Conservation (phyloP, 371 early-diverging fungal genomes). For the Apophysomyces elegans region DNA sequence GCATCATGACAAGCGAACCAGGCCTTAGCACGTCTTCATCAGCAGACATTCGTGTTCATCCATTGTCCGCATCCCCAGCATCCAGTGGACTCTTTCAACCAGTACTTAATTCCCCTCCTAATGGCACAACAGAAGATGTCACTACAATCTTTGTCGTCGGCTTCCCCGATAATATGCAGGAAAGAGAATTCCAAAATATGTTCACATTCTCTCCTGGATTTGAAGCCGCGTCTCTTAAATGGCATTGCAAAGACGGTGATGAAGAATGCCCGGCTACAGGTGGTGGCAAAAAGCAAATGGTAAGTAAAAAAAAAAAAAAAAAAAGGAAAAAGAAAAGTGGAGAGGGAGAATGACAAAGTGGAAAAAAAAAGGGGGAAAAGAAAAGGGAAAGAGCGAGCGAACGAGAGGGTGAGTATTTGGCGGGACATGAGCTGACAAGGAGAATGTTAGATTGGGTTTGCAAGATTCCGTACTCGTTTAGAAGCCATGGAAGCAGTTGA, state of each 20-base stretch:
- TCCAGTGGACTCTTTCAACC: constrained; percentile 20
- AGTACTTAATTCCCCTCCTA: constrained; percentile 17
- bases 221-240: constrained; percentile 93
- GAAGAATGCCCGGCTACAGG: constrained; percentile 28
- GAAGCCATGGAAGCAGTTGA: constrained; percentile 45
- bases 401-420: background rate
- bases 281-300: constrained; percentile 82
- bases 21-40: constrained; percentile 20
- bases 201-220: constrained; percentile 95
- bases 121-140: constrained; percentile 58
- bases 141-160: constrained; percentile 98
- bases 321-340: constrained; percentile 1
- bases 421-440: background rate
- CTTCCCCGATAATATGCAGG: constrained; percentile 96
- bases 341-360: background rate
- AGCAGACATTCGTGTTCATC: constrained; percentile 30
- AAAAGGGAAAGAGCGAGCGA: background rate
- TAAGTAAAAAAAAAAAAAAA: constrained; percentile 37
- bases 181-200: constrained; percentile 98
- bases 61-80: constrained; percentile 32
- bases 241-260: constrained; percentile 68
- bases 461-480: constrained; percentile 43
- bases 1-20: constrained; percentile 25
- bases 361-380: too few species aligned
- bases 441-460: constrained; percentile 45